Evolutionary conservation across 495 filamentous ascomycete genomes (phyloP).

Genomic region (Neurospora sp.): DNA sequence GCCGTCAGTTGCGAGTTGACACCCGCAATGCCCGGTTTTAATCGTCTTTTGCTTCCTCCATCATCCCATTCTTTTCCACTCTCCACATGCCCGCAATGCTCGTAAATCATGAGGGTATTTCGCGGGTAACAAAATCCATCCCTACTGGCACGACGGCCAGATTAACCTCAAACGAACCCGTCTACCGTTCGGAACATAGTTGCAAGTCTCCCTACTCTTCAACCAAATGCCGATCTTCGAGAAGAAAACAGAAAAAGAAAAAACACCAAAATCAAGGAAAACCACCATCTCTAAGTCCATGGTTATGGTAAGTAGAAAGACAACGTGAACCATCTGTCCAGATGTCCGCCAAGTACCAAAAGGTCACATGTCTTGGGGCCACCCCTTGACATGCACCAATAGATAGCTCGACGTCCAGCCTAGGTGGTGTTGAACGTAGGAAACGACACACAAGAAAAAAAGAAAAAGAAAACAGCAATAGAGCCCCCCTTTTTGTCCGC

Average conservation of each 20-base stretch:
- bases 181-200: neutral
- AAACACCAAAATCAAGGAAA: neutral
- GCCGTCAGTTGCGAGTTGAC: neutral
- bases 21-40: neutral
- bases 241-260: neutral
- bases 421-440: neutral
- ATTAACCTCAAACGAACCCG: neutral
- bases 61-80: neutral
- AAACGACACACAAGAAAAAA: neutral
- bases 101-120: slow-evolving; percentile 4
- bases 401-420: neutral
- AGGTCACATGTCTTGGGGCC: neutral
- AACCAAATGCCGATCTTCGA: neutral
- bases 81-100: neutral
- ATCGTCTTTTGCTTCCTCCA: neutral
- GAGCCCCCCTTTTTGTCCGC: slow-evolving; percentile 10
- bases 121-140: neutral
- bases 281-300: neutral
- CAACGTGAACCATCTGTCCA: neutral
- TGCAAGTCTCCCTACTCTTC: neutral
- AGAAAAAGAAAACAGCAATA: slow-evolving; percentile 5
- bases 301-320: neutral
- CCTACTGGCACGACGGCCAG: neutral
- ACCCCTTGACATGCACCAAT: neutral
- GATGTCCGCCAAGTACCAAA: neutral